phyloP scores from a whole-genome alignment of 2,329 filamentous ascomycete genomes.

The Epichloe sibirici region DNA sequence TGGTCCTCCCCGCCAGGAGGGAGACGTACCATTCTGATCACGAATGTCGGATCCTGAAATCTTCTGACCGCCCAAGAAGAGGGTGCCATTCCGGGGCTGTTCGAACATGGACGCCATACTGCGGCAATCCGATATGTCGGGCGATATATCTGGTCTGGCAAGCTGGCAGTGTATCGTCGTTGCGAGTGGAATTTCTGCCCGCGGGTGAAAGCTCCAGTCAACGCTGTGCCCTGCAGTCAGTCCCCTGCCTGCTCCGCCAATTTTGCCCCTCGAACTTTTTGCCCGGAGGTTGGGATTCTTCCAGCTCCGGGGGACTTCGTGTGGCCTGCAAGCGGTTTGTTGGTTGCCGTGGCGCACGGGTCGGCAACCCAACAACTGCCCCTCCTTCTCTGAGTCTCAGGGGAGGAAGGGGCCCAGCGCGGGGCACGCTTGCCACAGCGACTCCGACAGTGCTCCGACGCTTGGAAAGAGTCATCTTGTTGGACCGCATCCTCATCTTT shows the following conservation, averaged over 20 bases:
- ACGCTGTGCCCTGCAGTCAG: not conserved
- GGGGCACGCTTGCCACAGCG: slow-evolving; percentile 8
- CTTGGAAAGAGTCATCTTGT: slow-evolving; percentile 4
- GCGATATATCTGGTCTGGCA: slow-evolving; percentile 2
- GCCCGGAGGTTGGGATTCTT: slow-evolving; percentile 16
- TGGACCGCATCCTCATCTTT: not conserved
- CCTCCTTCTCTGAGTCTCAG: slow-evolving; percentile 6
- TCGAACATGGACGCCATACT: slow-evolving; percentile 92
- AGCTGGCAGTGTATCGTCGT: slow-evolving; percentile 3
- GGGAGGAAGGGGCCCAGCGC: slow-evolving; percentile 2
- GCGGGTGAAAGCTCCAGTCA: slow-evolving; percentile 9
- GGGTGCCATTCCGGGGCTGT: slow-evolving; percentile 84
- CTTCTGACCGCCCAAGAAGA: slow-evolving; percentile 95
- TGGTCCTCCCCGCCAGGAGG: slow-evolving; percentile 1
- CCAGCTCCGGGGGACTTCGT: slow-evolving; percentile 11
- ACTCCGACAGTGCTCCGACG: not conserved
- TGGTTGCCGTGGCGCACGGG: slow-evolving; percentile 1
- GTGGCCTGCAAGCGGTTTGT: not conserved
- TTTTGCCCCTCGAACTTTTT: slow-evolving; percentile 18
- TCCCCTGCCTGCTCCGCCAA: not conserved
- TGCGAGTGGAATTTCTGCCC: slow-evolving; percentile 5
- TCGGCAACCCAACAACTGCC: slow-evolving; percentile 4
- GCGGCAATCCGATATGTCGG: slow-evolving; percentile 13
- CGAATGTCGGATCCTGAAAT: slow-evolving; percentile 93
- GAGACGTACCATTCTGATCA: slow-evolving; percentile 73